phyloP scores from a whole-genome alignment of 768 basidiomycete species.

The Pleurotus ostreatus region DNA sequence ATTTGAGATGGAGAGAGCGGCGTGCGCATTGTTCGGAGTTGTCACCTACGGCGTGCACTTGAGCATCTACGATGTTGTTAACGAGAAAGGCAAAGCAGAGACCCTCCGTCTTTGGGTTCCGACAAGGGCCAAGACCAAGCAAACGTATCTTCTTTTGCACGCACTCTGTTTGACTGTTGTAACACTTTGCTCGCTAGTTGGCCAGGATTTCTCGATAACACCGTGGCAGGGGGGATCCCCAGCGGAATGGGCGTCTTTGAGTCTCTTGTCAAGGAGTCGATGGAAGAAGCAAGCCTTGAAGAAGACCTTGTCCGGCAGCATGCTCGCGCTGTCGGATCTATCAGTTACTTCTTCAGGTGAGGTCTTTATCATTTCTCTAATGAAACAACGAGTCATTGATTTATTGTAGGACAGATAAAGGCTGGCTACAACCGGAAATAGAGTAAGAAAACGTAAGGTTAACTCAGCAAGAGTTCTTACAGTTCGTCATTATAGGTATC shows the following conservation, averaged over 20 bases:
- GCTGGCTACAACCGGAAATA: slow-evolving; percentile 86
- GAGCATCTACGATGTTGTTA: slow-evolving; percentile 58
- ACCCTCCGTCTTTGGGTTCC: slow-evolving; percentile 80
- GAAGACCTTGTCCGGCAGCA: slow-evolving; percentile 59
- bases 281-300: slow-evolving; percentile 86
- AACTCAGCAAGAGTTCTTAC: too few species aligned
- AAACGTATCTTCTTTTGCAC: slow-evolving; percentile 55
- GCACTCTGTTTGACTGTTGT: background rate
- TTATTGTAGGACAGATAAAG: slow-evolving; percentile 45
- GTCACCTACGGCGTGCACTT: slow-evolving; percentile 93
- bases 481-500: slow-evolving; percentile 46
- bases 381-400: background rate
- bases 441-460: slow-evolving; percentile 45
- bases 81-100: slow-evolving; percentile 27
- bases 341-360: slow-evolving; percentile 82
- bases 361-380: slow-evolving; percentile 10
- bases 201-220: slow-evolving; percentile 87
- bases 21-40: slow-evolving; percentile 85
- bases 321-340: slow-evolving; percentile 57
- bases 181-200: slow-evolving; percentile 40
- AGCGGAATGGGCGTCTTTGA: slow-evolving; percentile 72
- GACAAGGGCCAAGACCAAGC: slow-evolving; percentile 79
- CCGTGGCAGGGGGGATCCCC: slow-evolving; percentile 88
- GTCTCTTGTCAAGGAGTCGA: slow-evolving; percentile 83
- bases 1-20: slow-evolving; percentile 88